These are phyloP conservation scores for Geotrichum macrosporum DNA, from an alignment of 1,139 yeast species.

Conservation along the genomic window DNA sequence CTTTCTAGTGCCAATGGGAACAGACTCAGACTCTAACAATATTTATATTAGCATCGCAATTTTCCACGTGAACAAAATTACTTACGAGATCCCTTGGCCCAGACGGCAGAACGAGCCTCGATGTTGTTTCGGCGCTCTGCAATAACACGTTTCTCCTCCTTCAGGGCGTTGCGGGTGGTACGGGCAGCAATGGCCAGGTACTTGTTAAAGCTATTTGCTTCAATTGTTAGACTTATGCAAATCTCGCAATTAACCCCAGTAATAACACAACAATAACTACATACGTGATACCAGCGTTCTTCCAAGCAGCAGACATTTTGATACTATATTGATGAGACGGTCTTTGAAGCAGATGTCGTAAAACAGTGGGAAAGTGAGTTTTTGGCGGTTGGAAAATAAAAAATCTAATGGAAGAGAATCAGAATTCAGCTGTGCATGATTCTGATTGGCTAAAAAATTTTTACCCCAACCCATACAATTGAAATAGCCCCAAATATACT, in stretches of 20 bases:
- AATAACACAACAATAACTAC: constrained; percentile 20
- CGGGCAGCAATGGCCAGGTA: constrained; percentile 89
- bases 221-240: too few species aligned
- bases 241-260: constrained; percentile 1
- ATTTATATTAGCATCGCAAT: constrained; percentile 3
- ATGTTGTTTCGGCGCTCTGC: constrained; percentile 70
- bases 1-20: constrained; percentile 26
- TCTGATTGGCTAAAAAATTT: constrained; percentile 4
- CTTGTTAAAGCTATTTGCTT: constrained; percentile 77
- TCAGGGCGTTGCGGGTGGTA: constrained; percentile 82
- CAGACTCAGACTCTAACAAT: constrained; percentile 27
- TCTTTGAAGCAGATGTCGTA: constrained; percentile 1
- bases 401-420: too few species aligned
- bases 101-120: constrained; percentile 72
- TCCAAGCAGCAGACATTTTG: constrained; percentile 29
- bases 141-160: constrained; percentile 75
- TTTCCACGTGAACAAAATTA: constrained; percentile 14
- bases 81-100: constrained; percentile 61
- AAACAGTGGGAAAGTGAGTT: constrained; percentile 1
- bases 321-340: neutral
- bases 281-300: constrained; percentile 37
- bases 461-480: constrained; percentile 6
- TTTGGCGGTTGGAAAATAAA: neutral
- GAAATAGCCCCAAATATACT: constrained; percentile 2
- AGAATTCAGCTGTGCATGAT: neutral